These are phyloP conservation scores for Phytophthora macrochlamydospora DNA, from an alignment of 352 stramenopile species.

Conservation along the genomic window DNA sequence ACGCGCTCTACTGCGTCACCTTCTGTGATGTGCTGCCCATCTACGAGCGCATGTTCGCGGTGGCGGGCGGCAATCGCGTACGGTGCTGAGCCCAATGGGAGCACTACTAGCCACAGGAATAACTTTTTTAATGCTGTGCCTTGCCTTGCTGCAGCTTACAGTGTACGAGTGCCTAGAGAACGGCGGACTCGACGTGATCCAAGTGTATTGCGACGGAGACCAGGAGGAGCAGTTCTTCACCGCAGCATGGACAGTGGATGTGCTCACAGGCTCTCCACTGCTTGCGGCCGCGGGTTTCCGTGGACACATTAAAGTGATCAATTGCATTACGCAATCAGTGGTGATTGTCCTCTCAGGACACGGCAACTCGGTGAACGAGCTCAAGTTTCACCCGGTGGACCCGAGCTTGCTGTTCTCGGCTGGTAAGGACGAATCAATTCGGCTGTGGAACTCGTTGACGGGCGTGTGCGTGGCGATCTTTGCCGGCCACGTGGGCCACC, in stretches of 20 bases:
- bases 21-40: constrained; percentile 74
- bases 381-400: constrained; percentile 91
- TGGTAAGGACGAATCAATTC: constrained; percentile 92
- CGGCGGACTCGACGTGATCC: constrained; percentile 71
- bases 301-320: constrained; percentile 87
- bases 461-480: constrained; percentile 92
- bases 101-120: not conserved
- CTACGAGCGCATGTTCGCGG: constrained; percentile 78
- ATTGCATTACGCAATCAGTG: constrained; percentile 78
- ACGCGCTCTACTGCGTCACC: constrained; percentile 76
- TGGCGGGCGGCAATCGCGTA: constrained; percentile 74
- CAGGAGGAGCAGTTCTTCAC: constrained; percentile 83
- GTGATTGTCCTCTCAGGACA: constrained; percentile 87
- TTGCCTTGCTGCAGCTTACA: constrained; percentile 45
- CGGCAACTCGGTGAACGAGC: constrained; percentile 92
- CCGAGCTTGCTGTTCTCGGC: constrained; percentile 90
- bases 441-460: constrained; percentile 92
- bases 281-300: constrained; percentile 72
- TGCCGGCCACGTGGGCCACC: constrained; percentile 90
- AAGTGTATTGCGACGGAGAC: constrained; percentile 83
- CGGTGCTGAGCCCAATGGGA: constrained; percentile 3
- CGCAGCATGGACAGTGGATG: constrained; percentile 75
- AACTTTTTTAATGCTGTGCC: not conserved
- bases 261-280: constrained; percentile 70
- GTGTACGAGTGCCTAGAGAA: constrained; percentile 82